Evolutionary conservation across 768 basidiomycete genomes (phyloP).

Genomic region (Peribolospora kevripleyi): DNA sequence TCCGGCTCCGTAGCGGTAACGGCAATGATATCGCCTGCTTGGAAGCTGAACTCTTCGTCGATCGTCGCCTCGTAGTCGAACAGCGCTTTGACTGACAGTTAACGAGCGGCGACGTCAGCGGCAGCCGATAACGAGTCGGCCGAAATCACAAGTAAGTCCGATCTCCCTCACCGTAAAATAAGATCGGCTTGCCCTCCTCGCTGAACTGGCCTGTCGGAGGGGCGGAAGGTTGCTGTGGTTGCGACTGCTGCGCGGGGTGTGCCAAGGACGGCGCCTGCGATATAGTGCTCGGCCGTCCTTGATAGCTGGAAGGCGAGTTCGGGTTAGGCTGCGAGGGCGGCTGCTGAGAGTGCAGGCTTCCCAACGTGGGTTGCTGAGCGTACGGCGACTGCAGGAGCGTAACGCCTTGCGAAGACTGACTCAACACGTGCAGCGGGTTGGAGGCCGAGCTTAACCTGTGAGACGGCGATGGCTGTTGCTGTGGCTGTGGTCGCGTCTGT

Average conservation of each 20-base stretch:
- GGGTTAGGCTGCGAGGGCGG: slow-evolving; percentile 9
- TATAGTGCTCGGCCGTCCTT: neutral
- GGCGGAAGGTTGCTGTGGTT: slow-evolving; percentile 21
- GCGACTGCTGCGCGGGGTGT: slow-evolving; percentile 8
- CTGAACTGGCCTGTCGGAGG: slow-evolving; percentile 50
- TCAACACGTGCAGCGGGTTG: slow-evolving; percentile 13
- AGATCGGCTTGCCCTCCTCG: slow-evolving; percentile 53
- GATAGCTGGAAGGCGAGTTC: neutral
- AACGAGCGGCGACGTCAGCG: neutral
- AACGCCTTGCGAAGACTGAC: slow-evolving; percentile 10
- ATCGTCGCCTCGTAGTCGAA: slow-evolving; percentile 67
- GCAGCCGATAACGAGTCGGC: neutral
- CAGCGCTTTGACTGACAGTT: slow-evolving; percentile 50
- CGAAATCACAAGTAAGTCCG: slow-evolving; percentile 6
- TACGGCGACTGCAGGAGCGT: slow-evolving; percentile 17
- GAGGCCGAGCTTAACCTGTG: slow-evolving; percentile 14
- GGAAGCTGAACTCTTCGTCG: slow-evolving; percentile 90
- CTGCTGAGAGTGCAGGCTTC: slow-evolving; percentile 14
- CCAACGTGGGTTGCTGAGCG: slow-evolving; percentile 16
- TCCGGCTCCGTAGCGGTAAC: slow-evolving; percentile 44
- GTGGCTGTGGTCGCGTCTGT: neutral
- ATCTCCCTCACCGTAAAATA: slow-evolving; percentile 54
- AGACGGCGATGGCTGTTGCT: slow-evolving; percentile 8
- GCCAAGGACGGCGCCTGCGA: too few species aligned
- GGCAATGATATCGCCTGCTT: slow-evolving; percentile 79